Base-by-base conservation (phyloP, 2,329 filamentous ascomycete genomes). In the Verticillium nubilum region DNA sequence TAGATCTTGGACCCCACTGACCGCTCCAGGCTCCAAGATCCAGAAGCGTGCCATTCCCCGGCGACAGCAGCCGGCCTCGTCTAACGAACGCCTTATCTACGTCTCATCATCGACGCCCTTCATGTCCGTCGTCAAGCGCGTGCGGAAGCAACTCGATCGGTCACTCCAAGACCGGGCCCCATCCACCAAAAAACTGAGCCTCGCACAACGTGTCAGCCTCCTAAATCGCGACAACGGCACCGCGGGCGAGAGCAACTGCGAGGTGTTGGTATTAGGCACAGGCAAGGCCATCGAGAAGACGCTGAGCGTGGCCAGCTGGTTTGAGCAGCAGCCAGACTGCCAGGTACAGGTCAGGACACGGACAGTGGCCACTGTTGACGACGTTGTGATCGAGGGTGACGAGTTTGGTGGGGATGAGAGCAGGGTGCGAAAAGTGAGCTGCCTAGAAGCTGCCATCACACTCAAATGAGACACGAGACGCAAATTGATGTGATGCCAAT, bases 261-360 rank as follows among this genome's bases (percentile, higher is more conserved):
- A 67, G 23, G 86, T 90, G 4, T 76, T 81, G 15, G 70, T 91
- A 2, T 79, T 88, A 58, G 89, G 84, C 7, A 87, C 86, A 0
- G 88, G 89, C 1, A 82, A 80, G 64, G 89, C 88, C 7, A 86
- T 92, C 29, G 77, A 82, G 62, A 86, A 85, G 71, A 83, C 83
- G 1, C 71, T 90, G 60, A 77, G 82, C 27, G 71, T 92, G 5
- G 89, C 84, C 0, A 71, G 82, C 33, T 88, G 84, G 78, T 91
- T 91, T 64, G 80, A 85, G 70, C 78, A 83, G 58, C 80, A 87
- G 70, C 76, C 72, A 13, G 84, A 85, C 62, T 87, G 84, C 63
- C 68, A 72, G 5, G 85, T 91, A 1, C 74, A 77, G 65, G 67
- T 91, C 57, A 76, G 79, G 69, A 91, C 88, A 53, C 80, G 83